Percentiles rank a stretch among this genome's conserved stretches.
These are phyloP conservation scores for Pseudotulostoma volvatum DNA, from an alignment of 495 filamentous ascomycete species.

Conservation along the genomic window DNA sequence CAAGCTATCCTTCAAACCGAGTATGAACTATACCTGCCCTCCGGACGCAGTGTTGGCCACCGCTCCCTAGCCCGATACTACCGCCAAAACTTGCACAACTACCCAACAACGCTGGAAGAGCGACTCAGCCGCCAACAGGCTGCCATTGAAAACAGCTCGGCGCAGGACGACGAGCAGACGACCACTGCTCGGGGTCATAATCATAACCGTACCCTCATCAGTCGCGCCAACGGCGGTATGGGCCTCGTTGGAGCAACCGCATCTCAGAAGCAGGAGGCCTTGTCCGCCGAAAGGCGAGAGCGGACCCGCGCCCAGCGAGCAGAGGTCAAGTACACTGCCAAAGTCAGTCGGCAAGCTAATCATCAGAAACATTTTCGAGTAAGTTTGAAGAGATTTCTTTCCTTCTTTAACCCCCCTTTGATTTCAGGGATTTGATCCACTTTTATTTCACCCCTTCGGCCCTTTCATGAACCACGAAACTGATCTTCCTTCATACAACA, in stretches of 20 bases:
- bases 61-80: slow-evolving; percentile 72
- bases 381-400: no score
- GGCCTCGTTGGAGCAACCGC: slow-evolving; percentile 63
- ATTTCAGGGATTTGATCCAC: no score
- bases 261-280: slow-evolving; percentile 50
- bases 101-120: slow-evolving; percentile 51
- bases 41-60: slow-evolving; percentile 79
- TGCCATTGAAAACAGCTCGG: slow-evolving; percentile 26
- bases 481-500: no score
- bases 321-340: slow-evolving; percentile 41
- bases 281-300: slow-evolving; percentile 47
- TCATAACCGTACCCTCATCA: slow-evolving; percentile 43
- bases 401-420: background rate
- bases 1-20: slow-evolving; percentile 74
- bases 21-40: slow-evolving; percentile 85
- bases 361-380: slow-evolving; percentile 65
- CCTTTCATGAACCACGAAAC: no score
- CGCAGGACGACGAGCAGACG: slow-evolving; percentile 28
- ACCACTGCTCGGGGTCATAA: slow-evolving; percentile 21
- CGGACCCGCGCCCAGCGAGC: slow-evolving; percentile 43
- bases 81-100: slow-evolving; percentile 77
- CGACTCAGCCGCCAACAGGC: slow-evolving; percentile 23
- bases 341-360: slow-evolving; percentile 47
- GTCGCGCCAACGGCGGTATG: slow-evolving; percentile 50
- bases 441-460: no score